phyloP scores from a whole-genome alignment of 2,329 filamentous ascomycete species.

The Fusarium robinianum region DNA sequence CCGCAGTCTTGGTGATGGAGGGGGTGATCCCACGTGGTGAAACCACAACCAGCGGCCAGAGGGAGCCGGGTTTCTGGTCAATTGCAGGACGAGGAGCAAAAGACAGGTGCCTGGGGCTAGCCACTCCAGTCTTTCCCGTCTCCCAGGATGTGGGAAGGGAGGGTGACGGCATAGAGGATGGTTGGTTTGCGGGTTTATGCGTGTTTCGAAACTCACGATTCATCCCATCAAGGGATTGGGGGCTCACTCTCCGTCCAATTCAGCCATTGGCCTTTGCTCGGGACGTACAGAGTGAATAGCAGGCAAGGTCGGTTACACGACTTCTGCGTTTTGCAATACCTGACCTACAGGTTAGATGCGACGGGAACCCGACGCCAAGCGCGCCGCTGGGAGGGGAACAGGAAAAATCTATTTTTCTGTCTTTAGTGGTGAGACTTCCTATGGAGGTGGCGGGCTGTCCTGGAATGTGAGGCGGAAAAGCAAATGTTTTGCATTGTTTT shows the following conservation, averaged over 20 bases:
- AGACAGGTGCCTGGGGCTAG: neutral
- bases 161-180: neutral
- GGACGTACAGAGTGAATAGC: conserved; percentile 22
- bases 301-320: conserved; percentile 18
- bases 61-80: conserved; percentile 10
- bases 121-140: neutral
- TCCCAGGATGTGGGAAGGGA: conserved; percentile 10
- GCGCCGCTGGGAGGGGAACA: conserved; percentile 13
- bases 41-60: conserved; percentile 26
- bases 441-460: conserved; percentile 17
- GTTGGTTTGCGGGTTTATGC: no score
- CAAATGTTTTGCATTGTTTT: conserved; percentile 14
- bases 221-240: conserved; percentile 12
- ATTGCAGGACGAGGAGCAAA: conserved; percentile 15
- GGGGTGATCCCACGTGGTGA: conserved; percentile 35
- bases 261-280: conserved; percentile 11
- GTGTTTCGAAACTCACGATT: conserved; percentile 15
- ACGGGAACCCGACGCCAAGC: conserved; percentile 22
- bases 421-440: conserved; percentile 20
- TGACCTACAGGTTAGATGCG: conserved; percentile 20
- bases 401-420: conserved; percentile 5
- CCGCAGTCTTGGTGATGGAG: conserved; percentile 22
- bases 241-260: neutral
- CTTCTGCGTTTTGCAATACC: conserved; percentile 16
- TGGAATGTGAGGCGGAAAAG: conserved; percentile 21